These are phyloP conservation scores for Halophytophthora batemanensis DNA, from an alignment of 352 stramenopile species.

Conservation along the genomic window DNA sequence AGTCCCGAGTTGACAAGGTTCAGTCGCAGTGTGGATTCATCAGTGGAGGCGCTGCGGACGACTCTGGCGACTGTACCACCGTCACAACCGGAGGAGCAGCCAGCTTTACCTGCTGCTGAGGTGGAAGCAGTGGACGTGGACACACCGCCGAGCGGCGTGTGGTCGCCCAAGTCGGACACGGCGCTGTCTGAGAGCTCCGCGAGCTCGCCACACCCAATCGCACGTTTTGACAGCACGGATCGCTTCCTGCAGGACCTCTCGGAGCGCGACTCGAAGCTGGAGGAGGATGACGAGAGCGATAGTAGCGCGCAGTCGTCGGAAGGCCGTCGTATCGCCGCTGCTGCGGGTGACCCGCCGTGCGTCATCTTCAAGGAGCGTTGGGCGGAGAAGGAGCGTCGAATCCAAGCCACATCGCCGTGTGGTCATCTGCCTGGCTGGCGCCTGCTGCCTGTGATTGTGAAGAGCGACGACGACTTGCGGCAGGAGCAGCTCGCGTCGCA, in stretches of 20 bases:
- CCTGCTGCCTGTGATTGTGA: conserved; percentile 95
- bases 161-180: conserved; percentile 63
- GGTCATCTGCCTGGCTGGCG: conserved; percentile 86
- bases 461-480: conserved; percentile 97
- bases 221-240: conserved; percentile 77
- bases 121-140: conserved; percentile 21
- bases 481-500: conserved; percentile 98
- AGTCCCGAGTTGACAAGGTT: conserved; percentile 29
- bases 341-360: conserved; percentile 36
- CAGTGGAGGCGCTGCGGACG: conserved; percentile 10
- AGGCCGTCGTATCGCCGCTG: conserved; percentile 7
- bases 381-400: conserved; percentile 91
- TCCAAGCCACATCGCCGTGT: conserved; percentile 86
- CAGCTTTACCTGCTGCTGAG: conserved; percentile 12
- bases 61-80: conserved; percentile 1
- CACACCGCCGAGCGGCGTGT: conserved; percentile 28
- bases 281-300: conserved; percentile 48
- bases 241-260: conserved; percentile 64
- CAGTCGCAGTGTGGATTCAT: conserved; percentile 50
- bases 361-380: conserved; percentile 95
- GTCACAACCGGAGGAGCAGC: conserved; percentile 10
- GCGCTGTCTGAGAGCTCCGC: conserved; percentile 54
- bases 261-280: conserved; percentile 70
- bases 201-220: conserved; percentile 48
- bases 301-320: conserved; percentile 18